Evolutionary conservation across 768 basidiomycete genomes (phyloP).

Genomic region (Serendipita sp.): DNA sequence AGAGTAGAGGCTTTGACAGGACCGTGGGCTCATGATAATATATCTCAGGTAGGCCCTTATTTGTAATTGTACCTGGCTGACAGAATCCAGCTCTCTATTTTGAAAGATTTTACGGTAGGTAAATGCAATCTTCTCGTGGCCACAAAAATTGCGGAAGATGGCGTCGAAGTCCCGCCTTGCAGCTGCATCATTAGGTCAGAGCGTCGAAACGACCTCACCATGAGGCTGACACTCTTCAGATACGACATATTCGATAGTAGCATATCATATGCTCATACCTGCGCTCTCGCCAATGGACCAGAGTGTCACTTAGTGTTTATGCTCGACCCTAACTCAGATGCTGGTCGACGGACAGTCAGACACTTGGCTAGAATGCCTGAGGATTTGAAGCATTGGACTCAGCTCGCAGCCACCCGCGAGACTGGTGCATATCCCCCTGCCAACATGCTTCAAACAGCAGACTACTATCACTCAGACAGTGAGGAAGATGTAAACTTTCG

Average conservation of each 20-base stretch:
- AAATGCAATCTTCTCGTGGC: slow-evolving; percentile 47
- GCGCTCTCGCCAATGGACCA: slow-evolving; percentile 29
- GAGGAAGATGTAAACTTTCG: slow-evolving; percentile 27
- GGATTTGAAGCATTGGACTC: slow-evolving; percentile 34
- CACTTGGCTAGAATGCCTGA: slow-evolving; percentile 25
- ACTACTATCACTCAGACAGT: slow-evolving; percentile 33
- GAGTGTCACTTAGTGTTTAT: slow-evolving; percentile 45
- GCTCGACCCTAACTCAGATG: slow-evolving; percentile 40
- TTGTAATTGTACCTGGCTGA: slow-evolving; percentile 15
- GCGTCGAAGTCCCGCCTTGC: slow-evolving; percentile 36
- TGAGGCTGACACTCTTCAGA: slow-evolving; percentile 20
- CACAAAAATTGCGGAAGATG: slow-evolving; percentile 41
- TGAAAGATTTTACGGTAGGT: slow-evolving; percentile 35
- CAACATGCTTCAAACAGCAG: slow-evolving; percentile 23
- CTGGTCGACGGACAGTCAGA: slow-evolving; percentile 37
- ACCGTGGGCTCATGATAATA: slow-evolving; percentile 14
- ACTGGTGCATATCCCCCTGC: slow-evolving; percentile 31
- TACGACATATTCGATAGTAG: slow-evolving; percentile 49
- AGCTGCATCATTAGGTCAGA: slow-evolving; percentile 44
- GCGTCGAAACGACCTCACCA: slow-evolving; percentile 10
- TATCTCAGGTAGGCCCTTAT: slow-evolving; percentile 6
- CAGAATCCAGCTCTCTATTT: slow-evolving; percentile 28
- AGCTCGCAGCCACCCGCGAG: slow-evolving; percentile 24
- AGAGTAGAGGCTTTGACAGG: slow-evolving; percentile 36
- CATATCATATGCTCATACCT: slow-evolving; percentile 39